phyloP scores from a whole-genome alignment of 805 yeast genomes.

The Starmerella geochares region DNA sequence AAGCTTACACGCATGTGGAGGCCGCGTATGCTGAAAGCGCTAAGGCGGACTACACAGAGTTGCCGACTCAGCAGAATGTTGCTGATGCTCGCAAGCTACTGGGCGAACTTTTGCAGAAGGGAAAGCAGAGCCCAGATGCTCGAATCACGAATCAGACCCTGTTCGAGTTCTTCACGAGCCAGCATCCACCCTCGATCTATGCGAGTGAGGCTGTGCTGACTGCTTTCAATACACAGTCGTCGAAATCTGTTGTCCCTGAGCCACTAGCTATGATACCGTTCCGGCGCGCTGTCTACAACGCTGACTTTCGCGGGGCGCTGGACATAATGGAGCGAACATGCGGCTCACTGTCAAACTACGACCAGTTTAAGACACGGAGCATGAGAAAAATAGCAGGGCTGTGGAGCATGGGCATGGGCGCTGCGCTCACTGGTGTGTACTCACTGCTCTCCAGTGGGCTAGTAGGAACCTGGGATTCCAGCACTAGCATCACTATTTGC shows the following conservation, averaged over 20 bases:
- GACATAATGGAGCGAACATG: conserved; percentile 51
- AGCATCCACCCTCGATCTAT: conserved; percentile 24
- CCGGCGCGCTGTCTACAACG: conserved; percentile 47
- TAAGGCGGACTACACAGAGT: conserved; percentile 21
- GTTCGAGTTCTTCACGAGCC: conserved; percentile 22
- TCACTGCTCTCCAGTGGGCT: conserved; percentile 37
- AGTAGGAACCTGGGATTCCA: conserved; percentile 33
- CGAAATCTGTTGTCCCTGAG: conserved; percentile 17
- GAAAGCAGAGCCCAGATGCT: not conserved
- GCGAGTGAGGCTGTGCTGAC: conserved; percentile 23
- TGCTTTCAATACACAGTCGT: conserved; percentile 18
- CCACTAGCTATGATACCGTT: conserved; percentile 50
- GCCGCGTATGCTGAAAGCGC: conserved; percentile 19
- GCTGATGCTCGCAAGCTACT: conserved; percentile 24
- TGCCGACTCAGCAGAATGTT: conserved; percentile 19
- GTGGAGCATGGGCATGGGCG: conserved; percentile 30
- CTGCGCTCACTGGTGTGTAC: conserved; percentile 41
- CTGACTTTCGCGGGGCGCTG: conserved; percentile 48
- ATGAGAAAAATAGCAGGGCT: conserved; percentile 30
- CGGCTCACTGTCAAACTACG: conserved; percentile 45
- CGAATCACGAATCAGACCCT: conserved; percentile 21
- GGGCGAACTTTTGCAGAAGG: conserved; percentile 17
- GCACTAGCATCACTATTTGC: conserved; percentile 33
- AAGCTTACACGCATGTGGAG: conserved; percentile 26
- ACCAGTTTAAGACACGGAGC: conserved; percentile 31